These are phyloP conservation scores for Chrysanthemum makinoi DNA, from an alignment of 129 eudicot genomes.

Conservation along the genomic window DNA sequence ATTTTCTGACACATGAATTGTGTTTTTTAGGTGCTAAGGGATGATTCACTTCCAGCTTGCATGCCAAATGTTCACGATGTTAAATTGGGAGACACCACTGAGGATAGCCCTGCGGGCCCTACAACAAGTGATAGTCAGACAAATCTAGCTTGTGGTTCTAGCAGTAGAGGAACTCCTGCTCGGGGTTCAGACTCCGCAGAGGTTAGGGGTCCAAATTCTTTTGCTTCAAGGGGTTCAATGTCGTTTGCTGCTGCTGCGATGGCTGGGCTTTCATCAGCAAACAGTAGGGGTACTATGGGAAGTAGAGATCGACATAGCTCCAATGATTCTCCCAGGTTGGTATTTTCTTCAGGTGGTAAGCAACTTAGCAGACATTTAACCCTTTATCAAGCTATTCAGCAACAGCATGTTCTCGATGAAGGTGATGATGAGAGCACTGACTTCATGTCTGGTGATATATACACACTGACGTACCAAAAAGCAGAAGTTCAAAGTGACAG, in stretches of 20 bases:
- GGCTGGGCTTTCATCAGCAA: conserved; percentile 92
- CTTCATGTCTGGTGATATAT: conserved; percentile 61
- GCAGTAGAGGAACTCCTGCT: conserved; percentile 50
- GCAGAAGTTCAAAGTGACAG: conserved; percentile 51
- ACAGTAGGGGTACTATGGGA: conserved; percentile 69
- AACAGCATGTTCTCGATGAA: conserved; percentile 75
- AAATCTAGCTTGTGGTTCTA: conserved; percentile 56
- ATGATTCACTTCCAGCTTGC: conserved; percentile 63
- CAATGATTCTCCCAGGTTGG: conserved; percentile 51
- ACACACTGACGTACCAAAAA: conserved; percentile 64
- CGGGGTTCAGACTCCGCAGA: conserved; percentile 36
- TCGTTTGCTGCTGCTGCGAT: conserved; percentile 99
- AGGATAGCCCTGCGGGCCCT: conserved; percentile 47
- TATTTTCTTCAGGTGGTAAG: conserved; percentile 82
- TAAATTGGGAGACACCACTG: conserved; percentile 63
- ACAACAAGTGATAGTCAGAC: conserved; percentile 50
- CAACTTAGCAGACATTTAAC: conserved; percentile 77
- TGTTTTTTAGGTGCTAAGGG: conserved; percentile 49
- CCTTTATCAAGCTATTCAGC: conserved; percentile 87
- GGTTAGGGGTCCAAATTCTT: conserved; percentile 36
- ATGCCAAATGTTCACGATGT: conserved; percentile 79
- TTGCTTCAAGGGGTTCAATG: conserved; percentile 92
- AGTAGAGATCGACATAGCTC: conserved; percentile 69
- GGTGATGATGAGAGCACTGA: conserved; percentile 64
- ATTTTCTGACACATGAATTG: background rate